phyloP scores from a whole-genome alignment of 495 filamentous ascomycete species.

The Terfezia claveryi region DNA sequence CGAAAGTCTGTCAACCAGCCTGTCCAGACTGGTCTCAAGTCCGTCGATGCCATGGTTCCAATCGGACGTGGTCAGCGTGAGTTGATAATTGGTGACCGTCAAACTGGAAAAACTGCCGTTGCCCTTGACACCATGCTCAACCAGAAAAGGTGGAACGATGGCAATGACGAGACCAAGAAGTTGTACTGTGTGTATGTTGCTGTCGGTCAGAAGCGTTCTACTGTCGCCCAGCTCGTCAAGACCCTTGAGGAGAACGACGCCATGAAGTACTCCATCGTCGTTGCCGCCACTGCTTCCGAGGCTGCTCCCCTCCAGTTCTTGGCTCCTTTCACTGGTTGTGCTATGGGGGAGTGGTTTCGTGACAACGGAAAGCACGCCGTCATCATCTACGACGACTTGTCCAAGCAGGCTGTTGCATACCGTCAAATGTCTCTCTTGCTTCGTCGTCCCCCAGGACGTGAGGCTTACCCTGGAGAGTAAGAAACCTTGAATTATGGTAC shows the following conservation, averaged over 20 bases:
- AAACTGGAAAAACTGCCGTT: slow-evolving; percentile 99
- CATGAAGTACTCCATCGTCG: slow-evolving; percentile 94
- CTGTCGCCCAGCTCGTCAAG: slow-evolving; percentile 96
- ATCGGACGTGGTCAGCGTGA: slow-evolving; percentile 99
- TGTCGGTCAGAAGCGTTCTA: slow-evolving; percentile 97
- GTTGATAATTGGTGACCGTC: slow-evolving; percentile 99
- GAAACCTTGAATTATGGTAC: slow-evolving; percentile 8
- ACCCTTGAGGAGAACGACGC: slow-evolving; percentile 98
- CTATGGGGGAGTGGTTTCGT: slow-evolving; percentile 73
- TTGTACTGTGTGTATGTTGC: slow-evolving; percentile 99
- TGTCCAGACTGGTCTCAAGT: slow-evolving; percentile 97
- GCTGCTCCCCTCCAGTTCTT: slow-evolving; percentile 86
- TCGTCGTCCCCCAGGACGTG: slow-evolving; percentile 96
- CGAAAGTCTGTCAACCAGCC: slow-evolving; percentile 93
- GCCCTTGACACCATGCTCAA: slow-evolving; percentile 96
- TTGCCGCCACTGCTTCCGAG: slow-evolving; percentile 95
- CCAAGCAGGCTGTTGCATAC: slow-evolving; percentile 98
- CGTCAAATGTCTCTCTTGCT: slow-evolving; percentile 99
- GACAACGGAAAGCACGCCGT: slow-evolving; percentile 85
- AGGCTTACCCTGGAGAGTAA: slow-evolving; percentile 95
- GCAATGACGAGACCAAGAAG: slow-evolving; percentile 80
- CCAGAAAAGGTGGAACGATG: slow-evolving; percentile 93
- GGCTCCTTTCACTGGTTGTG: slow-evolving; percentile 73
- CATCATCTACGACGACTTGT: slow-evolving; percentile 88
- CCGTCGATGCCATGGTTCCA: slow-evolving; percentile 98